Evolutionary conservation across 2,329 filamentous ascomycete genomes (phyloP).

Genomic region (Cryphonectria naterciae): DNA sequence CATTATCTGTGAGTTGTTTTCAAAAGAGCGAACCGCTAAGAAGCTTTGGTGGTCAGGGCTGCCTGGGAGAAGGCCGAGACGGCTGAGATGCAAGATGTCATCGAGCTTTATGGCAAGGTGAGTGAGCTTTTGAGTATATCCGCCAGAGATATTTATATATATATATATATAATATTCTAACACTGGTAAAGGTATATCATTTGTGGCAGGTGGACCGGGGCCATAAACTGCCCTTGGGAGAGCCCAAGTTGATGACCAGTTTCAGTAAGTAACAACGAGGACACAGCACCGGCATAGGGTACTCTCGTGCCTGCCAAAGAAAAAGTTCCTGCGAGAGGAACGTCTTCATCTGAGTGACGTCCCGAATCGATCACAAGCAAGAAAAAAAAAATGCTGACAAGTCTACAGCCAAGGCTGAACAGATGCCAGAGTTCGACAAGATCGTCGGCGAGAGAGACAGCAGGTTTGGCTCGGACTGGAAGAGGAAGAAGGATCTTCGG

Average conservation of each 20-base stretch:
- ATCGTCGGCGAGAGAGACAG: conserved; percentile 49
- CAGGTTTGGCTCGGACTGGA: conserved; percentile 51
- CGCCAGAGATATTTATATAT: not conserved
- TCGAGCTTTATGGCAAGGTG: conserved; percentile 75
- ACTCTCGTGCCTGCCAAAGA: not conserved
- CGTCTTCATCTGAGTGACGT: no score
- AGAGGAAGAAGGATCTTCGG: conserved; percentile 49
- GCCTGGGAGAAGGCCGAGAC: conserved; percentile 79
- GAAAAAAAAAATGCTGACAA: not conserved
- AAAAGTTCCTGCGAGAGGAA: no score
- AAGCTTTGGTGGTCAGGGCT: conserved; percentile 31
- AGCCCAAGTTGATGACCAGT: conserved; percentile 59
- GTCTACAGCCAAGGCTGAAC: conserved; percentile 39
- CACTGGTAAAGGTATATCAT: conserved; percentile 62
- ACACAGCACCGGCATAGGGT: not conserved
- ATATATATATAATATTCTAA: not conserved
- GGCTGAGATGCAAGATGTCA: conserved; percentile 77
- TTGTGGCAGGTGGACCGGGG: conserved; percentile 84
- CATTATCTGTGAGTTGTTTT: not conserved
- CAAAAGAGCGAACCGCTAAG: not conserved
- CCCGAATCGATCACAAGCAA: no score
- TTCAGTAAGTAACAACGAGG: conserved; percentile 42
- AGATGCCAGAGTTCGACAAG: conserved; percentile 50
- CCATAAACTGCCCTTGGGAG: conserved; percentile 58
- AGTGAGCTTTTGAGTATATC: not conserved